Evolutionary conservation across 2,329 filamentous ascomycete genomes (phyloP).

Genomic region (Fusarium sp.): DNA sequence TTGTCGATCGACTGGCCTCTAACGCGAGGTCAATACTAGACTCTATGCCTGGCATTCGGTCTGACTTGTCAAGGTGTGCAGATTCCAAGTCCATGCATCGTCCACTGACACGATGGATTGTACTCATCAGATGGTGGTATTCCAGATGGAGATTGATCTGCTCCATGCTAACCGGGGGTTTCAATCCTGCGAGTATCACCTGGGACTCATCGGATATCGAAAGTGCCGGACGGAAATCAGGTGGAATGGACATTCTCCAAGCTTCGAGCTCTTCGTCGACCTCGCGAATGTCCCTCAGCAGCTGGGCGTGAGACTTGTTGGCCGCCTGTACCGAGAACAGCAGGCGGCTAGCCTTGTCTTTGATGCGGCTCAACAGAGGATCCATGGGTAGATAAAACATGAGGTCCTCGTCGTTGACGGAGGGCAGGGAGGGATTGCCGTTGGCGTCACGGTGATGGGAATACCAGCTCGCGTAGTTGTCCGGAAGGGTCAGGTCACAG

Average conservation of each 20-base stretch:
- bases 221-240: slow-evolving; percentile 56
- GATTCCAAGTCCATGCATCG: slow-evolving; percentile 50
- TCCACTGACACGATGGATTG: slow-evolving; percentile 64
- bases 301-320: slow-evolving; percentile 62
- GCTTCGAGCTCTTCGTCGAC: slow-evolving; percentile 64
- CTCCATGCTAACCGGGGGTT: slow-evolving; percentile 54
- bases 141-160: slow-evolving; percentile 60
- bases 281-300: slow-evolving; percentile 63
- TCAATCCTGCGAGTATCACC: slow-evolving; percentile 42
- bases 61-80: slow-evolving; percentile 26
- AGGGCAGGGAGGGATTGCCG: not conserved
- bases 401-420: slow-evolving; percentile 5
- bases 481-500: slow-evolving; percentile 43
- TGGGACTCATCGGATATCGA: slow-evolving; percentile 47
- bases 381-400: slow-evolving; percentile 56
- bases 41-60: slow-evolving; percentile 56
- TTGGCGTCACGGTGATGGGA: slow-evolving; percentile 19
- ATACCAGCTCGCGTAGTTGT: slow-evolving; percentile 41
- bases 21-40: slow-evolving; percentile 63
- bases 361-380: slow-evolving; percentile 59
- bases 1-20: slow-evolving; percentile 64
- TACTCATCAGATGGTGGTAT: slow-evolving; percentile 64
- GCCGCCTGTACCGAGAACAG: slow-evolving; percentile 60
- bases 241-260: slow-evolving; percentile 61
- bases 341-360: slow-evolving; percentile 57